Evolutionary conservation across 371 early-diverging fungal genomes (phyloP), one percentile per base, ranked within the genome.

Genomic region (Mortierella sp.): DNA sequence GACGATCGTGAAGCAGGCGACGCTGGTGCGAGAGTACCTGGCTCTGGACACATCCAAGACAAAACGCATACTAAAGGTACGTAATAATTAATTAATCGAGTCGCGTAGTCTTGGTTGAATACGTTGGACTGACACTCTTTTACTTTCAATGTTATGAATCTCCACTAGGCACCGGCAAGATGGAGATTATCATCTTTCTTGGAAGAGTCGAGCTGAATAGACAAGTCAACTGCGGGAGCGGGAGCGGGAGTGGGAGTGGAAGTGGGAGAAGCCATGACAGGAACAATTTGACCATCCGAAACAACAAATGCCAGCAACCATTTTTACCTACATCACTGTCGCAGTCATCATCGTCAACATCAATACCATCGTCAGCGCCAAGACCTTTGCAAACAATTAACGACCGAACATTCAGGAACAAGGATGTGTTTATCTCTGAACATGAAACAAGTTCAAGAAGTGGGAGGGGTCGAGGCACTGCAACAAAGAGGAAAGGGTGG

Each of bases 1-100:
- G 73, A 84, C 76, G 40, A 85, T 87, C 63, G 85, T 84, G 37
- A 84, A 81, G 65, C 87, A 87, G 64, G 71, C 81, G 43, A 85
- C 85, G 22, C 72, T 87, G 40, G 86, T 86, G 34, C 79, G 79
- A 48, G 86, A 86, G 37, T 58, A 70, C 44, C 74, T 86, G 29
- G 71, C 78, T 47, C 64, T 47, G 31, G 77, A 72, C 16, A 39
- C 70, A 3, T 64, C 80, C 22, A 87, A 86, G 71, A 68, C 68
- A 39, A 83, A 83, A 68, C 74, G 75, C 29, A 71, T 68, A 39
- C 31, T 52, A 45, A 85, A 85, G 79, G 86, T 82, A 69, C 22
- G 2, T 9, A 37, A 44, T 37, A 19, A 19, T 58, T 53, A 26
- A 48, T n/a, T 67, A 34, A 48, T 45, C 1, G 39, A 3, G 44